These are phyloP conservation scores for Apophysomyces trapeziformis DNA, from an alignment of 371 early-diverging fungal genomes.

Conservation along the genomic window DNA sequence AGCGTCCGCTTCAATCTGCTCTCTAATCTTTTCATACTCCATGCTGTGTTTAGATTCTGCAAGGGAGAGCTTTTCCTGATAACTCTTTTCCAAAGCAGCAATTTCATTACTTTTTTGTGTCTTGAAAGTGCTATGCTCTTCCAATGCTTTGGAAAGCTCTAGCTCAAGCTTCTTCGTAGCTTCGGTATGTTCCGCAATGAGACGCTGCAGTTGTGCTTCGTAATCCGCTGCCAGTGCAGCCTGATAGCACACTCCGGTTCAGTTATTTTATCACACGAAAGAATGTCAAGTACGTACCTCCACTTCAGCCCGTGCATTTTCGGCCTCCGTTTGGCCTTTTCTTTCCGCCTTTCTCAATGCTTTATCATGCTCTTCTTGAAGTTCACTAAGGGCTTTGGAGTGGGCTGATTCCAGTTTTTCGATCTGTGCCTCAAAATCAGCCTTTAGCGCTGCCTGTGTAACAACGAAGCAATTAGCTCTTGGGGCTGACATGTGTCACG, in stretches of 20 bases:
- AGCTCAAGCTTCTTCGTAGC: constrained; percentile 13
- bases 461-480: background rate
- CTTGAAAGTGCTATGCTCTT: background rate
- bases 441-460: background rate
- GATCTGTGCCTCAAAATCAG: constrained; percentile 16
- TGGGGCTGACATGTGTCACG: background rate
- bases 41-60: constrained; percentile 14
- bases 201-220: constrained; percentile 19
- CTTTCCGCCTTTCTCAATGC: constrained; percentile 14
- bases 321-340: constrained; percentile 5
- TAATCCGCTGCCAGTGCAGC: constrained; percentile 18
- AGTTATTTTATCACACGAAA: background rate
- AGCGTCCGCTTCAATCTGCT: constrained; percentile 36
- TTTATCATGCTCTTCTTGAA: constrained; percentile 16
- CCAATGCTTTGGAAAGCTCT: constrained; percentile 2
- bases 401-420: constrained; percentile 9
- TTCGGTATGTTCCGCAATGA: constrained; percentile 10
- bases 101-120: constrained; percentile 1
- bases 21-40: constrained; percentile 30
- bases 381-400: background rate
- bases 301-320: constrained; percentile 15
- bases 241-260: background rate
- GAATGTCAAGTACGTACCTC: background rate
- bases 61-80: constrained; percentile 18
- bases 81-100: constrained; percentile 14